Evolutionary conservation across 257 asterid species (phyloP).

Genomic region (Solanum lycopersicoides): DNA sequence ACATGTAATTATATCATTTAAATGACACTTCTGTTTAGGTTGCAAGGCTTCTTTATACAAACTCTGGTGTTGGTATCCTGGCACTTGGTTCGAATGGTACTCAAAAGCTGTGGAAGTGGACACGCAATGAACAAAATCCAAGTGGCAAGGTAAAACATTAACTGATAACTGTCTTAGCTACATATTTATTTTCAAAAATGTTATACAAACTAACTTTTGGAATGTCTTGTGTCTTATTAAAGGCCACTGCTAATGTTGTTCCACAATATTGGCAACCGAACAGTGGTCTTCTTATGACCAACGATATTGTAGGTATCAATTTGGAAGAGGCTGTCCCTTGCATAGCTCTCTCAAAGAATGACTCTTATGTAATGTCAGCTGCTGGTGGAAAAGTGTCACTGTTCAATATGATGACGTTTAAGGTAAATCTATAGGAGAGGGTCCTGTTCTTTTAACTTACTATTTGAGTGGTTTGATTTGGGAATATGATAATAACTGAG

Average conservation of each 20-base stretch:
- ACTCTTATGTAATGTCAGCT: constrained; percentile 79
- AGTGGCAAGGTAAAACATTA: constrained; percentile 60
- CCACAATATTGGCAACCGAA: constrained; percentile 78
- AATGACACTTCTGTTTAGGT: constrained; percentile 36
- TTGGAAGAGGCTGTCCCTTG: constrained; percentile 83
- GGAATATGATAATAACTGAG: neutral
- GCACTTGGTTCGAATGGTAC: constrained; percentile 90
- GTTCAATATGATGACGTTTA: too few species aligned
- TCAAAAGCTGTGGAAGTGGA: constrained; percentile 96
- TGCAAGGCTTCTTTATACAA: constrained; percentile 91
- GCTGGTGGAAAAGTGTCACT: constrained; percentile 79
- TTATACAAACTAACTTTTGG: constrained; percentile 5
- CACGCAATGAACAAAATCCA: constrained; percentile 76
- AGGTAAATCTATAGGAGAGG: constrained; percentile 25
- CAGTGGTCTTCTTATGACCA: constrained; percentile 68
- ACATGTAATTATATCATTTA: constrained; percentile 6
- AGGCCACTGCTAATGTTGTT: constrained; percentile 62
- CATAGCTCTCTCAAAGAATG: constrained; percentile 79
- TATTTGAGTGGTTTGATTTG: neutral
- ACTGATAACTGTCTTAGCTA: neutral
- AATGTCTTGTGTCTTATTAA: constrained; percentile 12
- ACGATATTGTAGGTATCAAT: constrained; percentile 61
- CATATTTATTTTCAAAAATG: neutral
- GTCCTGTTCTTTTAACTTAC: neutral
- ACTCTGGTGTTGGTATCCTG: constrained; percentile 78